Base-by-base conservation (phyloP, 768 basidiomycete species). In the Phlegmacium glaucopus region DNA sequence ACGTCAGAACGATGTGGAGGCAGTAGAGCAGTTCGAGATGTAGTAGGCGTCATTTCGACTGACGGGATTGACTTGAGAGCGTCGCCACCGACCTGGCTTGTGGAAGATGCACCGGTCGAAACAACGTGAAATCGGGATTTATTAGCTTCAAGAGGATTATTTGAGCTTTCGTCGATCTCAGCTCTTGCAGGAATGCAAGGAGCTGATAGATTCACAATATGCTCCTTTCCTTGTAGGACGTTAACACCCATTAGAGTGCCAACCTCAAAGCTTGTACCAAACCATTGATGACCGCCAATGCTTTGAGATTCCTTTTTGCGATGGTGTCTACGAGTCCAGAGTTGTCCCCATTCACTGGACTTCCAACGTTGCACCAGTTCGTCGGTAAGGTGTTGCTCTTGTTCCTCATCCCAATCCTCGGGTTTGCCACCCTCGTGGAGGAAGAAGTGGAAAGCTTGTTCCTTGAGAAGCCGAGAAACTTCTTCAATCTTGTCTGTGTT, bases 251-350 rank as follows among this genome's bases (percentile, higher is more conserved):
- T 69, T 50, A 92, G 75, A n/a, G 75, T 75, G 3, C 90, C 90
- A 30, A 92, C 72, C 57, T 89, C 85, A 52, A 92, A 92, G 49
- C 82, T 87, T 17, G 72, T 73, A 22, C 90, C 87, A 25, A 87
- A 75, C 86, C 87, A 90, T 16, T 66, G 70, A 11, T 60, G 64
- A 12, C 54, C 45, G 29, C 47, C 29, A 4, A 44, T 32, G 9
- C 53, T 59, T 40, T 53, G 58, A 28, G 52, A 51, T 16, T 56
- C 51, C 18, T 63, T 52, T 42, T 65, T 70, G 18, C 60, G 55
- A 42, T 56, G 49, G 15, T 66, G 67, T 45, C 72, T 61, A n/a
- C 61, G 66, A 27, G 58, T 64, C 63, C 76, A 68, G 36, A 74
- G 59, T 45, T 63, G 54, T 1, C 76, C 79, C 85, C 87, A 90